Conservation (phyloP, 2,329 filamentous ascomycete species). For the Trichoderma simmonsii region DNA sequence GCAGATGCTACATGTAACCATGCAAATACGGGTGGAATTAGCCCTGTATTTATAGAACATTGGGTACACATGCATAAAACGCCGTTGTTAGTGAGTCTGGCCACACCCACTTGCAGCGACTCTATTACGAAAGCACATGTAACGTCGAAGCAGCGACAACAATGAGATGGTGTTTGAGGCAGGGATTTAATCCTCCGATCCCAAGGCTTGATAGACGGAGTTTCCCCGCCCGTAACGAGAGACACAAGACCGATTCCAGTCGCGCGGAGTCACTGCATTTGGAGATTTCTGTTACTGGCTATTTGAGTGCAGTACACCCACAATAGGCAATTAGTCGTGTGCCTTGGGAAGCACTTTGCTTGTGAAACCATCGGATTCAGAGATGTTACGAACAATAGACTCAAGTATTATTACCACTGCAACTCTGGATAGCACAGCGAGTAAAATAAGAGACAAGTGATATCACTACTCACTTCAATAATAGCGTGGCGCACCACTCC, state of each 20-base stretch:
- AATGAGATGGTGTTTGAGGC: neutral
- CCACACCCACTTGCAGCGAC: neutral
- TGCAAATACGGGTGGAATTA: neutral
- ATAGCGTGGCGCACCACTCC: neutral
- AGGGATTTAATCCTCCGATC: neutral
- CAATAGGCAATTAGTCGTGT: neutral
- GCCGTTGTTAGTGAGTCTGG: neutral
- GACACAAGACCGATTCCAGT: neutral
- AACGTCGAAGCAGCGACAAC: neutral
- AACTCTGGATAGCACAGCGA: too few relatives aligned
- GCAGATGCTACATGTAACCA: neutral
- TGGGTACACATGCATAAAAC: neutral
- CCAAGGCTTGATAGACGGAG: neutral
- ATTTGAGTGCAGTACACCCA: neutral
- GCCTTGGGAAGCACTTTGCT: neutral
- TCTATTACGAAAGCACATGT: neutral
- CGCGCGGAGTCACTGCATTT: neutral
- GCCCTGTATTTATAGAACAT: neutral
- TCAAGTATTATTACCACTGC: neutral
- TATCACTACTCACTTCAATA: neutral
- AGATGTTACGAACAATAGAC: too few relatives aligned
- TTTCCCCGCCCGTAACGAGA: neutral
- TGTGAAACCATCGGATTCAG: accelerated
- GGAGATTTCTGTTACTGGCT: neutral
- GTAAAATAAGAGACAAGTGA: neutral